These are phyloP conservation scores for Diaporthe sp. DNA, from an alignment of 2,329 filamentous ascomycete species.

Conservation along the genomic window DNA sequence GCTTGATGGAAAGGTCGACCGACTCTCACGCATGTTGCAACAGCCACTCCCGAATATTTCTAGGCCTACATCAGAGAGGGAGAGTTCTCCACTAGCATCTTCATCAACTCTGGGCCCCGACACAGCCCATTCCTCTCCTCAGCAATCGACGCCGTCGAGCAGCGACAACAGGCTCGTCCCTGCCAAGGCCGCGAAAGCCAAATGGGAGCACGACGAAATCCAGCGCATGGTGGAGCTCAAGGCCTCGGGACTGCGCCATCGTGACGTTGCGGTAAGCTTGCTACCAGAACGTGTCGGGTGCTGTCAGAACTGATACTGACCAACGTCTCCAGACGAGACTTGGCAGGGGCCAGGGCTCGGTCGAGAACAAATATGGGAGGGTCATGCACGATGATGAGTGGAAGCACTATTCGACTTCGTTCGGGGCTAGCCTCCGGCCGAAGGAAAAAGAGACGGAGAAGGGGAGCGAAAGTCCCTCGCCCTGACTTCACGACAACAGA, in stretches of 20 bases:
- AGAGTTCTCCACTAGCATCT: background rate
- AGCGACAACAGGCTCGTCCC: background rate
- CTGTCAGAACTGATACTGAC: background rate
- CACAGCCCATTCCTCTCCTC: background rate
- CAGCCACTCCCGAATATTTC: background rate
- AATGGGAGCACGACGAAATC: slow-evolving; percentile 32
- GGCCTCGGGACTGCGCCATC: slow-evolving; percentile 19
- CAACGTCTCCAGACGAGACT: slow-evolving; percentile 9
- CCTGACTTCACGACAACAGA: background rate
- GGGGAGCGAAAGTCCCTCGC: background rate
- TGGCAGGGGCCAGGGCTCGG: slow-evolving; percentile 21
- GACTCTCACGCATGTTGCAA: background rate
- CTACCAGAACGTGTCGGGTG: background rate
- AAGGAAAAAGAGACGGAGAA: no score
- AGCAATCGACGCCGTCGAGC: background rate
- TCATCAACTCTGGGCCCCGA: background rate
- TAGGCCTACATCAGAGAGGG: background rate
- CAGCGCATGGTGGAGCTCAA: slow-evolving; percentile 26
- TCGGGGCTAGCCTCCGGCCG: background rate
- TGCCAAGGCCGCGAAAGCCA: background rate
- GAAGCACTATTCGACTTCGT: background rate
- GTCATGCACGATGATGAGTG: slow-evolving; percentile 9
- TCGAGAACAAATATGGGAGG: slow-evolving; percentile 39
- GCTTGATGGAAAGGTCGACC: background rate
- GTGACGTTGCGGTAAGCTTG: slow-evolving; percentile 14